phyloP scores from a whole-genome alignment of 192 early-diverging fungal genomes.

The Coemansia sp. region DNA sequence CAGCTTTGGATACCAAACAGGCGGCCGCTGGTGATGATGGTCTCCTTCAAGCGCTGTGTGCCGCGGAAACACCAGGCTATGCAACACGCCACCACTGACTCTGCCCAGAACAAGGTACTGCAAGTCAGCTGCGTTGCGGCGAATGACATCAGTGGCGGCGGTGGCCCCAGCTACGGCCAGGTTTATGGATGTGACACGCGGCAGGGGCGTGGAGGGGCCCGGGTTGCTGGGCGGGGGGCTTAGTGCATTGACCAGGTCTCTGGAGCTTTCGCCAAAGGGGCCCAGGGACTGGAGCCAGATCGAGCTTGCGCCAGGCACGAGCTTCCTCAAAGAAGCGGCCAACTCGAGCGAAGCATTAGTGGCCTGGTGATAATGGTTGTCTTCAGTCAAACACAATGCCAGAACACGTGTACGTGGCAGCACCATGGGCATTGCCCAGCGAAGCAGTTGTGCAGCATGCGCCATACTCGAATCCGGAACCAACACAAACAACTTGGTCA shows the following conservation, averaged over 20 bases:
- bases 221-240: not conserved
- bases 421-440: not conserved
- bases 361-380: too few species aligned
- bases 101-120: slow-evolving; percentile 15
- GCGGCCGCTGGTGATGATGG: not conserved
- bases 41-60: too few species aligned
- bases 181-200: slow-evolving; percentile 4
- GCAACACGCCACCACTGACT: slow-evolving; percentile 23
- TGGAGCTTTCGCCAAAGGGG: not conserved
- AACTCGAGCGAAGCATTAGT: not conserved
- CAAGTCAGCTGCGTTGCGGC: slow-evolving; percentile 8
- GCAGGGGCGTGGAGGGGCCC: not conserved
- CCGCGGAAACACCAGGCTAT: slow-evolving; percentile 3
- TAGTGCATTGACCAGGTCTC: not conserved
- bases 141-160: slow-evolving; percentile 11
- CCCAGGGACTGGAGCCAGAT: slow-evolving; percentile 24
- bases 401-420: slow-evolving; percentile 7
- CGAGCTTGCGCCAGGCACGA: not conserved
- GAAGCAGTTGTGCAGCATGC: not conserved
- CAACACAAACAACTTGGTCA: slow-evolving; percentile 8
- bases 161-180: not conserved
- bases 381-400: slow-evolving; percentile 9
- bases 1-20: slow-evolving; percentile 4
- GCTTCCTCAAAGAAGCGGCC: not conserved
- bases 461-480: not conserved